A percentile compares a stretch with the other conserved stretches of the same genome.
Evolutionary conservation across 2,329 filamentous ascomycete genomes (phyloP).

Genomic region (Aspergillus thermomutatus): DNA sequence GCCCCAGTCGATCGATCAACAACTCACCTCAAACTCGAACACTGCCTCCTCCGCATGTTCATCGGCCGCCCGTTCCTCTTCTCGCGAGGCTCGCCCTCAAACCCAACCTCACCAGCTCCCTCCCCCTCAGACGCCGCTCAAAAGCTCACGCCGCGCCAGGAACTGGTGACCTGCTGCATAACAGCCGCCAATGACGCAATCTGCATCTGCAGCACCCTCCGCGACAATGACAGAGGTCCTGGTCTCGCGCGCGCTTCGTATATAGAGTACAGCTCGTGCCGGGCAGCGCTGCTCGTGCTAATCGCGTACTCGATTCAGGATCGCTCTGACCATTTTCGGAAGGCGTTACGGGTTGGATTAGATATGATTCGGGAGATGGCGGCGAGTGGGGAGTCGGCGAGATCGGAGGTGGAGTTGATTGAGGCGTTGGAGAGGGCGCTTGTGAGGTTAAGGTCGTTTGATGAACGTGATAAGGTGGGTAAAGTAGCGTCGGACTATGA

Average conservation of each 20-base stretch:
- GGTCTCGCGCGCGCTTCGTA: slow-evolving; percentile 34
- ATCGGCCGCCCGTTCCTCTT: slow-evolving; percentile 50
- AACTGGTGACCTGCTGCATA: slow-evolving; percentile 25
- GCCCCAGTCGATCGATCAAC: slow-evolving; percentile 10
- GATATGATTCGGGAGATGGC: slow-evolving; percentile 32
- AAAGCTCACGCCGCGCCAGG: slow-evolving; percentile 2
- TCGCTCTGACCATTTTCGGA: slow-evolving; percentile 19
- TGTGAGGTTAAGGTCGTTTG: slow-evolving; percentile 11
- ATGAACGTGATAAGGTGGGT: neutral
- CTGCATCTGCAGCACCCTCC: slow-evolving; percentile 22
- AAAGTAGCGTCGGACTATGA: slow-evolving; percentile 13
- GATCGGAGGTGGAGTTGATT: slow-evolving; percentile 30
- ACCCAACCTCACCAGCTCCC: slow-evolving; percentile 2
- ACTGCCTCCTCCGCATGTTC: slow-evolving; percentile 49
- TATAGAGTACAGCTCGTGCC: slow-evolving; percentile 35
- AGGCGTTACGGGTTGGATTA: slow-evolving; percentile 23
- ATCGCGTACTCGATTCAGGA: slow-evolving; percentile 31
- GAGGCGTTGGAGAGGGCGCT: slow-evolving; percentile 28
- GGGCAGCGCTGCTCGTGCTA: slow-evolving; percentile 32
- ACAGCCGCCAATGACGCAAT: slow-evolving; percentile 25
- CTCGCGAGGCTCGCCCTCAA: neutral
- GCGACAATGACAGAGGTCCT: slow-evolving; percentile 9
- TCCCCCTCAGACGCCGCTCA: neutral
- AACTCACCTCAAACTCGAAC: slow-evolving; percentile 38
- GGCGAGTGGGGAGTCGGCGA: slow-evolving; percentile 27